A percentile compares a stretch with the other conserved stretches of the same genome.
phyloP scores from a whole-genome alignment of 1,139 yeast genomes.

The Magnusiomyces clavatus region DNA sequence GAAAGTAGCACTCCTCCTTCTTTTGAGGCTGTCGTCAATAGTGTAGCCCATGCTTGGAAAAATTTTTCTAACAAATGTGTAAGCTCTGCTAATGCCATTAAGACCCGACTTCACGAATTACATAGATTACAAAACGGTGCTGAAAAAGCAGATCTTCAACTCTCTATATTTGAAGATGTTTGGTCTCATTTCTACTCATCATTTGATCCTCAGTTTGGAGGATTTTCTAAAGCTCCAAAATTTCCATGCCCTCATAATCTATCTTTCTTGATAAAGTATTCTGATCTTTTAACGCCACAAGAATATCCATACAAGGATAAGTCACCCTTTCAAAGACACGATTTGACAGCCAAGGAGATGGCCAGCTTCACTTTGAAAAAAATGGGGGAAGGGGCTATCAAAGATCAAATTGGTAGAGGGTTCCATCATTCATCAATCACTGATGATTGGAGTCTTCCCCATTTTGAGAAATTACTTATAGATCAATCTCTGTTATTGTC shows the following conservation, averaged over 20 bases:
- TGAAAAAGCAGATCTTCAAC: slow-evolving; percentile 19
- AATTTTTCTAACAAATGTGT: slow-evolving; percentile 22
- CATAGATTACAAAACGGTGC: slow-evolving; percentile 26
- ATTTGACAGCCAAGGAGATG: neutral
- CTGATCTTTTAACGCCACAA: slow-evolving; percentile 14
- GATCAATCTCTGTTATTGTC: slow-evolving; percentile 33
- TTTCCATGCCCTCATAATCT: slow-evolving; percentile 32
- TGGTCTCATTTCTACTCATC: slow-evolving; percentile 24
- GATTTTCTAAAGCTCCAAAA: slow-evolving; percentile 33
- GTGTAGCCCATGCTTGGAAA: slow-evolving; percentile 28
- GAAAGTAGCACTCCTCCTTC: neutral
- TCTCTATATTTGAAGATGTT: slow-evolving; percentile 20
- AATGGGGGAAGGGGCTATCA: slow-evolving; percentile 33
- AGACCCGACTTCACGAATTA: slow-evolving; percentile 20
- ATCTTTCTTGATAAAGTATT: slow-evolving; percentile 25
- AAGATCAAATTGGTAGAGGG: slow-evolving; percentile 35
- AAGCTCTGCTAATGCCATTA: slow-evolving; percentile 22
- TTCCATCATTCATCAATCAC: slow-evolving; percentile 36
- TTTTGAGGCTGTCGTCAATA: slow-evolving; percentile 25
- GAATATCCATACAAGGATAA: neutral
- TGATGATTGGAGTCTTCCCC: slow-evolving; percentile 36
- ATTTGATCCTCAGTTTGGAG: slow-evolving; percentile 29
- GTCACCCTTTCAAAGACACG: neutral
- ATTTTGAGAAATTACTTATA: slow-evolving; percentile 35
- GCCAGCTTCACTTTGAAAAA: slow-evolving; percentile 23